Evolutionary conservation across 257 asterid genomes (phyloP).

Genomic region (Gentiana dahurica): DNA sequence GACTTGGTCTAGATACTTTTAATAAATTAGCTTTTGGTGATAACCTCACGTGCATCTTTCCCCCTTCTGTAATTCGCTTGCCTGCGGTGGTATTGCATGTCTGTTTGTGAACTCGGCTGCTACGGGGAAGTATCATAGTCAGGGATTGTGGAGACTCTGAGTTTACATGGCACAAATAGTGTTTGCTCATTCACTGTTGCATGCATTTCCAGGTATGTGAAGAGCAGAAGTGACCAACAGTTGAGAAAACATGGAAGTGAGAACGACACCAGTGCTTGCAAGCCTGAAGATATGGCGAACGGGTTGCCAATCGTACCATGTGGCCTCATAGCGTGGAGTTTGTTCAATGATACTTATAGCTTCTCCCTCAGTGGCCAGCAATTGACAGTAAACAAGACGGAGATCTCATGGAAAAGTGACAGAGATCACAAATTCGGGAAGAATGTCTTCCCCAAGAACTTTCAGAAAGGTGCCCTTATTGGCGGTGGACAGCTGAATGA

Average conservation of each 20-base stretch:
- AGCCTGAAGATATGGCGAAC: slow-evolving; percentile 54
- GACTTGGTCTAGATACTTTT: too few species aligned
- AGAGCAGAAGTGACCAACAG: slow-evolving; percentile 94
- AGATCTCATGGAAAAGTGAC: slow-evolving; percentile 92
- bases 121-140: too few species aligned
- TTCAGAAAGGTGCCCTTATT: slow-evolving; percentile 48
- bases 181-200: not conserved
- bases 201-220: slow-evolving; percentile 60
- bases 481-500: slow-evolving; percentile 60
- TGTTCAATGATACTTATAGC: slow-evolving; percentile 76
- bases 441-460: slow-evolving; percentile 64
- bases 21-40: too few species aligned
- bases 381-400: slow-evolving; percentile 51
- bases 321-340: slow-evolving; percentile 98
- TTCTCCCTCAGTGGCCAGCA: slow-evolving; percentile 39
- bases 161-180: not conserved
- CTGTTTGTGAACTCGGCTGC: too few species aligned
- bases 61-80: too few species aligned
- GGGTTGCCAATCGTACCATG: slow-evolving; percentile 76
- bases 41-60: too few species aligned
- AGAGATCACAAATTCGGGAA: slow-evolving; percentile 84
- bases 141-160: too few species aligned
- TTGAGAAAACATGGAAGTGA: slow-evolving; percentile 32
- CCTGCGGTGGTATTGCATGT: not conserved
- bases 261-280: slow-evolving; percentile 42